Conservation (phyloP, 345 rosid genomes). For the Mangifera indica region DNA sequence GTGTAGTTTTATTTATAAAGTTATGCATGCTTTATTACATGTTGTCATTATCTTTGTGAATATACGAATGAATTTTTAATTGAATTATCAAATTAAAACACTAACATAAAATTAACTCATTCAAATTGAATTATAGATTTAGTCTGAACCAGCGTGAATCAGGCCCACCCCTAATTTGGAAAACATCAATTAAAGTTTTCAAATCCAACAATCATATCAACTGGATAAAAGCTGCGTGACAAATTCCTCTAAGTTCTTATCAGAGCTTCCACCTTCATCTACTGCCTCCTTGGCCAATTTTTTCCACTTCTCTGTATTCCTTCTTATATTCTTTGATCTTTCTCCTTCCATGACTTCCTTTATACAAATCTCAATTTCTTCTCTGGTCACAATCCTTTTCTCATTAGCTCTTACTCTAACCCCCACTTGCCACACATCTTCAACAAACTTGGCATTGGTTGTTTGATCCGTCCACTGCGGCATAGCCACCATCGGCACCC, state of each 20-base stretch:
- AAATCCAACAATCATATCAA: background rate
- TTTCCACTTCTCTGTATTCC: slow-evolving; percentile 20
- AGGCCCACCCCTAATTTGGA: too few species aligned
- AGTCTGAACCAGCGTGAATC: too few species aligned
- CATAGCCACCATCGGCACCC: slow-evolving; percentile 63
- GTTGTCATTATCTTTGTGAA: too few species aligned
- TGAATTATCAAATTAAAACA: too few species aligned
- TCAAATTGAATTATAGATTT: too few species aligned
- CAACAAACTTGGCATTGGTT: slow-evolving; percentile 37
- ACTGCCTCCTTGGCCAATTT: slow-evolving; percentile 29
- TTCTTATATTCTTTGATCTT: slow-evolving; percentile 12
- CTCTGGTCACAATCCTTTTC: slow-evolving; percentile 25
- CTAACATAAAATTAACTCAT: too few species aligned
- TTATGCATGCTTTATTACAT: too few species aligned
- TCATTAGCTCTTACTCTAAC: slow-evolving; percentile 23
- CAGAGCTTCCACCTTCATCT: slow-evolving; percentile 52
- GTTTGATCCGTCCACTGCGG: slow-evolving; percentile 61
- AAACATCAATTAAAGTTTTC: too few species aligned
- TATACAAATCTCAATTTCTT: slow-evolving; percentile 14
- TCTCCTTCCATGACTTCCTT: slow-evolving; percentile 19
- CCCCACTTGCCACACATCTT: slow-evolving; percentile 29
- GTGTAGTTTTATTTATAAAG: too few species aligned
- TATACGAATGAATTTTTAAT: too few species aligned
- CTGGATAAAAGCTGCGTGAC: slow-evolving; percentile 18
- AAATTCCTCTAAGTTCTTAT: slow-evolving; percentile 42